Evolutionary conservation across 2,329 filamentous ascomycete species (phyloP), one percentile per base, ranked within the genome.

Genomic region (Chaetothyriales sp.): DNA sequence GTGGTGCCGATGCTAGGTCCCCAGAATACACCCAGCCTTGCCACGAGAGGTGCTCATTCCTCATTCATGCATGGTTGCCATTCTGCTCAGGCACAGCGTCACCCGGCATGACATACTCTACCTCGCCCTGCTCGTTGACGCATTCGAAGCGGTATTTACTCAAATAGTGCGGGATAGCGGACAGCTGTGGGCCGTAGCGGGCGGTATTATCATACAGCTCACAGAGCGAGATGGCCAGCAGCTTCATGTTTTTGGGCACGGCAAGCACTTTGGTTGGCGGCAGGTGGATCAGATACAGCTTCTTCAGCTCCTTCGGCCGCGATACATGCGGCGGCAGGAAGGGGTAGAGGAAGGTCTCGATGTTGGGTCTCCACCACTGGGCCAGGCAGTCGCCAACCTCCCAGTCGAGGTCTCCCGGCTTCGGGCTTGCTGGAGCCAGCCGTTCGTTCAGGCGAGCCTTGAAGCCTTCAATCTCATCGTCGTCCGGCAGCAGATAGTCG

Each of bases 291-390:
- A 97, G 89, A 70, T 97, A 98, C 44, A 97, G 77, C 77, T 98
- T 98, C 76, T 98, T 98, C 74, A 90, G 95, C 73, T 98, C 92
- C 74, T 98, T 98, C 6, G 92, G 92, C 49, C 92, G 77, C 18
- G 90, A 95, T 56, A 95, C 88, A 71, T 98, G 92, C 18, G 89
- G 88, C 6, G 92, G 92, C 52, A 97, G 84, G 69, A 95, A 98
- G 0, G 92, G 92, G 67, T 98, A 98, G 89, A 98, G 95, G 76
- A 97, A 97, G 1, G 92, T 97, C 75, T 98, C 92, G 67, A 97
- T 95, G 74, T 97, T 98, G 50, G 92, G 92, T 53, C 92, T 78
- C 89, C 90, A 98, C 92, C 92, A 98, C 72, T 95, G 89, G 50
- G 92, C 90, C 52, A 98, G 77, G 47, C 89, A 95, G 67, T 97